Evolutionary conservation across 1,139 yeast genomes (phyloP), one percentile per base, ranked within the genome.

Genomic region (Saccharomyces hybrid): DNA sequence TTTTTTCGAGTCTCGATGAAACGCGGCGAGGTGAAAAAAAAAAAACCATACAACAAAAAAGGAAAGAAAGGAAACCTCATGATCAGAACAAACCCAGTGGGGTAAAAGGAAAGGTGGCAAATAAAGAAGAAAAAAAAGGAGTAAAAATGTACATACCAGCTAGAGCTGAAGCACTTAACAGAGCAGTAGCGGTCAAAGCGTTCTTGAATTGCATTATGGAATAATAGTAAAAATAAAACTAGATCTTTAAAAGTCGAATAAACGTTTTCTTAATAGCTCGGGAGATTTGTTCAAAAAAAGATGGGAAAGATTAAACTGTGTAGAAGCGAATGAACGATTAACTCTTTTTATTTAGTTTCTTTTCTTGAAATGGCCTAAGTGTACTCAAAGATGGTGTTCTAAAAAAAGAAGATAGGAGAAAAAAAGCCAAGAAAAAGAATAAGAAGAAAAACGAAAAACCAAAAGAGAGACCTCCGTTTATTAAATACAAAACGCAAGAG

Each of bases 181-280:
- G 61, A 61, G 78, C 71, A 30, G 52, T 52, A 42, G 52, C 49
- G 16, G 56, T 50, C 49, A 59, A 51, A 41, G 58, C 48, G 14
- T 54, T 50, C 70, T 74, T 79, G 71, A 79, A 73, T 75, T 79
- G 83, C 85, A 81, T 80, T 60, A 55, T 60, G 41, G 41, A 38
- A 26, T 38, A 28, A 14, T 50, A 44, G 28, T 47, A 27, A 7
- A 31, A 26, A 13, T 52, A 48, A 23, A 38, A 38, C 44, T 16
- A 20, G 44, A 38, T 38, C 44, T 38, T 38, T 16, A 38, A 38
- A 38, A 38, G 44, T 38, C 44, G 3, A 38, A 38, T 20, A 38
- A 38, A 38, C 25, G 44, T 38, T 5, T 38, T 38, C 44, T 38
- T 38, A 11, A 38, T 38, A 38, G 44, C 44, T 38, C 8, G 8